Evolutionary conservation across 1,139 yeast species (phyloP), one percentile per base, ranked within the genome.

Genomic region (Eremothecium coryli): DNA sequence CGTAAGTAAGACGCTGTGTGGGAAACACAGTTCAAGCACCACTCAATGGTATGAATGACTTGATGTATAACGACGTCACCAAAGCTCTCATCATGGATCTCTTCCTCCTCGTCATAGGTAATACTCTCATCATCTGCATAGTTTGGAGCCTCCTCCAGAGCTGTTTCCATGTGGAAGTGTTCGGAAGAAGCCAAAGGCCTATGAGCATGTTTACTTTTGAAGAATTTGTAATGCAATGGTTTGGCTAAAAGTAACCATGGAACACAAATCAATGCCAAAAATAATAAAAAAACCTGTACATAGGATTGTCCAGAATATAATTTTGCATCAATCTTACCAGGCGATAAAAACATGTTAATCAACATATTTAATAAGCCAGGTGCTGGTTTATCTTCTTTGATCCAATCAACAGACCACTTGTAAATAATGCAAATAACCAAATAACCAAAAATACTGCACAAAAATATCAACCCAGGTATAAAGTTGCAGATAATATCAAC

Each of bases 1-100:
- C 98, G 79, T 47, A 90, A 71, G 54, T 93, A 93, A 0, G 98
- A 90, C 0, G 99, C 99, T 0, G 98, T 93, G 57, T 93, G 99
- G 12, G 96, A 85, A 28, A 93, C 95, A 65, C 97, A 85, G 60
- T 90, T 90, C 51, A 93, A 71, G 57, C 99, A 93, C 60, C 93
- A 93, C 65, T 93, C 99, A 61, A 93, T 93, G 2, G 99, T 93
- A 58, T 90, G 97, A 50, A 93, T 93, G 24, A 90, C 96, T 62
- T 93, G 99, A 60, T 93, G 97, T 45, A 93, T 90, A 71, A 93
- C 82, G 26, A 93, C 72, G 52, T 93, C 99, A 37, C 97, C 95
- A 57, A 90, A 77, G 42, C 78, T 75, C 55, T 72, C 81, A 17
- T 64, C 71, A 33, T 74, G 78, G 11, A 64, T 70, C 12, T 67